Base-by-base conservation (phyloP, 1,284 basidiomycete genomes). In the Fereydounia khargensis region DNA sequence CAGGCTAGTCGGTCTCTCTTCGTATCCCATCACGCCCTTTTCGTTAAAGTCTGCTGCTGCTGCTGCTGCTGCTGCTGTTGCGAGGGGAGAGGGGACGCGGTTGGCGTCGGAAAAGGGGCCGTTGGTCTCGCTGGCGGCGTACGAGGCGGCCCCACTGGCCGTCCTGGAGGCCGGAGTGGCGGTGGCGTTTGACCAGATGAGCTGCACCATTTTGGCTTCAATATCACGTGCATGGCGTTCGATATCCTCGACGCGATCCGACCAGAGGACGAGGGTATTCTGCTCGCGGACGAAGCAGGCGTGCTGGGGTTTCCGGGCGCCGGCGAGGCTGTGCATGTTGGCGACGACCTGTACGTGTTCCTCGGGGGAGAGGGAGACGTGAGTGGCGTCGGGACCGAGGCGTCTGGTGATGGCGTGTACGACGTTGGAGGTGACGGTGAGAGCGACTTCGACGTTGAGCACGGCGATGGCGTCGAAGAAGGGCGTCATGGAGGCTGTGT, bases 241-340 rank as follows among this genome's bases (percentile, higher is more conserved):
- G 21, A 52, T 41, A 19, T 45, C 34, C 34, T 61, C 85, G 41
- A 88, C 80, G 61, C 83, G 79, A 72, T 89, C 87, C 7, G 85
- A 82, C 88, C 87, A 90, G 30, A 86, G 81, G 35, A 87, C 79
- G 30, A 89, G 78, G 13, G 86, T 83, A 21, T 83, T 82, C 62
- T 89, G 86, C 67, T 85, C 83, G 28, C 87, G 83, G 49, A 89
- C 82, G 76, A 90, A 89, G 17, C 87, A 87, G n/a, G 83, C 87
- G 53, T 86, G 86, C 67, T 89, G 87, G 60, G 88, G 86, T 76
- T 87, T 88, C 68, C 88, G 83, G 1, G 86, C 87, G 18, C 80
- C 79, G 4, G 83, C 82, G 4, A 89, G 79, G 53, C 82, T 79
- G 35, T 74, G 70, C 68, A 88, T 83, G 19, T 79, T 81, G 45